phyloP scores from a whole-genome alignment of 345 rosid genomes.

The Populus simonii region DNA sequence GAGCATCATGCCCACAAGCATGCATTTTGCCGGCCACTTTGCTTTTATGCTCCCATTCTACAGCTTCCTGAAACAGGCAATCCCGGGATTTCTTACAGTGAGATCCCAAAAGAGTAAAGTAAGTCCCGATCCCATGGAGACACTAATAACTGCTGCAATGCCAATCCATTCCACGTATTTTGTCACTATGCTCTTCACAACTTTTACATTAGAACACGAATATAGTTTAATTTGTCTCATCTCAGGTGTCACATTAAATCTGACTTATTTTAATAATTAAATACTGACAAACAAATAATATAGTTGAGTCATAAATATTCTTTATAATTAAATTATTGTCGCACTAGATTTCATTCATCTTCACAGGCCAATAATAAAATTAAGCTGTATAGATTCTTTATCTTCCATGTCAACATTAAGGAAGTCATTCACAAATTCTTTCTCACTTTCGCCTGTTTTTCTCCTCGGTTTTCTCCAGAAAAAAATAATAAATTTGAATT shows the following conservation, averaged over 20 bases:
- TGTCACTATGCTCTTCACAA: not conserved
- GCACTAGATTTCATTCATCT: no score
- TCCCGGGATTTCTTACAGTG: not conserved
- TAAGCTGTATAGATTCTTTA: no score
- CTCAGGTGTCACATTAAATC: not conserved
- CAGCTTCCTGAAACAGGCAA: conserved; percentile 53
- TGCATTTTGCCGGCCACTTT: conserved; percentile 93
- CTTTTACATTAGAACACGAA: not conserved
- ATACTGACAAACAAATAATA: no score
- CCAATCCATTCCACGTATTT: not conserved
- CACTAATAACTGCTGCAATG: no score
- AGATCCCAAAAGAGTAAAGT: not conserved
- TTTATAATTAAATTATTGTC: not conserved
- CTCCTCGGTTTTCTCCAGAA: not conserved
- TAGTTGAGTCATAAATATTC: no score
- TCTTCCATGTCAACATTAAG: not conserved
- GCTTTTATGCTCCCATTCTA: conserved; percentile 83
- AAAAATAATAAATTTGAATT: not conserved
- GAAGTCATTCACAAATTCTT: not conserved
- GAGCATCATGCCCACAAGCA: conserved; percentile 95
- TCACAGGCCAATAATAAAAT: no score
- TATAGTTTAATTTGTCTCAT: not conserved
- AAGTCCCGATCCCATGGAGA: not conserved
- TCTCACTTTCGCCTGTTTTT: not conserved
- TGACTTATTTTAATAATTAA: no score